A percentile compares a stretch with the other conserved stretches of the same genome.
These are phyloP conservation scores for Chrysopogon serrulatus DNA, from an alignment of 176 grass and related monocot genomes.

Conservation along the genomic window DNA sequence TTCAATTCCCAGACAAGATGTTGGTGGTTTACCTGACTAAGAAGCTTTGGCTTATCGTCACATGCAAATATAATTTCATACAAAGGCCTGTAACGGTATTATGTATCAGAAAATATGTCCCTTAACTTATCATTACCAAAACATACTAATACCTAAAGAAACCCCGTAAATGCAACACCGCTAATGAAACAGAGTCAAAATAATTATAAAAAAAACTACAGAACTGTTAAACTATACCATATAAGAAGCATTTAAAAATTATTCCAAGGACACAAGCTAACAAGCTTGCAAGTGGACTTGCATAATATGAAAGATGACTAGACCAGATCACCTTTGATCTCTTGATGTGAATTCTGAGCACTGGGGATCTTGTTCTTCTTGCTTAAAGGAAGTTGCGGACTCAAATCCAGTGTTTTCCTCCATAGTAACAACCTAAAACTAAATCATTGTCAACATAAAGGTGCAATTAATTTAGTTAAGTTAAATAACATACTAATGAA, in stretches of 20 bases:
- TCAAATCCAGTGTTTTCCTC: constrained; percentile 35
- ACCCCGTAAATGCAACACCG: background rate
- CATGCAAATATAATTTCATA: constrained; percentile 82
- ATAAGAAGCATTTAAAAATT: background rate
- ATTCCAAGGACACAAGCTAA: background rate
- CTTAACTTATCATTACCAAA: background rate
- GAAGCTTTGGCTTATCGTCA: constrained; percentile 76
- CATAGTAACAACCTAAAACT: constrained; percentile 37
- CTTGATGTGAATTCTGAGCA: constrained; percentile 19
- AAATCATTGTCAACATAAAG: constrained; percentile 30
- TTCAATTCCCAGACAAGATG: constrained; percentile 28
- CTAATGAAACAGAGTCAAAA: background rate
- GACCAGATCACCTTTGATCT: constrained; percentile 35
- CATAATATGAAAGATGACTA: background rate
- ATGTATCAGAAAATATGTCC: constrained; percentile 33
- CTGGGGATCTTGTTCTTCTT: constrained; percentile 39
- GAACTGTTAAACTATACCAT: constrained; percentile 13
- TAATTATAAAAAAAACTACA: background rate
- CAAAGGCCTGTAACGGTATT: constrained; percentile 47
- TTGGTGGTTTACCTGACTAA: constrained; percentile 57
- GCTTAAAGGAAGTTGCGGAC: constrained; percentile 18
- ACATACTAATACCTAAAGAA: constrained; percentile 2
- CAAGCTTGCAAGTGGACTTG: background rate
- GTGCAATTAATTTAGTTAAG: constrained; percentile 9
- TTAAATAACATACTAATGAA: constrained; percentile 1